Conservation (phyloP, 768 basidiomycete species). For the Porphyrellus cyaneotinctus region DNA sequence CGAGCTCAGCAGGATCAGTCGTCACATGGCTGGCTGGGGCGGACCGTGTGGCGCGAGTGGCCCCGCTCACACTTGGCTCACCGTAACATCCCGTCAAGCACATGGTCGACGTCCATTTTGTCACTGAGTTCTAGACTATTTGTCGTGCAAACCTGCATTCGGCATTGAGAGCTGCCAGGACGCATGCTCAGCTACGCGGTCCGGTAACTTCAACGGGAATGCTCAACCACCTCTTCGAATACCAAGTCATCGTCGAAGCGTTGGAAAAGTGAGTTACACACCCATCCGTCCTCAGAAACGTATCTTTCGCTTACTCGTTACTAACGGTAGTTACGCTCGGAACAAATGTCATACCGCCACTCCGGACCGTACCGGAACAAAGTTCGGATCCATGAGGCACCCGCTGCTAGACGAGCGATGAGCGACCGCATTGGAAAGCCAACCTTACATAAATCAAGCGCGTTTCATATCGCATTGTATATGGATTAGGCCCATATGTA, state of each 20-base stretch:
- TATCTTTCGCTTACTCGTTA: no score
- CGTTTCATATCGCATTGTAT: no score
- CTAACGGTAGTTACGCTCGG: background rate
- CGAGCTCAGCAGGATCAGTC: background rate
- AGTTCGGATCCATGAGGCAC: constrained; percentile 10
- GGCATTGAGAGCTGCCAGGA: background rate
- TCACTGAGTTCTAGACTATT: background rate
- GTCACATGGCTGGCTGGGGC: constrained; percentile 13
- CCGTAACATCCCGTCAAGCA: background rate
- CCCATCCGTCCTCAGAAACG: no score
- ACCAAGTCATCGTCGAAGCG: background rate
- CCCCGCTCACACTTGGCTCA: no score
- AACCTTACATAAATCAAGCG: constrained; percentile 29
- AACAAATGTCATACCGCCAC: constrained; percentile 1
- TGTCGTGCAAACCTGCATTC: background rate
- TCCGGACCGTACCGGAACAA: constrained; percentile 13
- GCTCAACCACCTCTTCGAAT: no score
- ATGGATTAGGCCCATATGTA: no score
- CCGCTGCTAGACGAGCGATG: constrained; percentile 12
- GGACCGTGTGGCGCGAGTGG: background rate
- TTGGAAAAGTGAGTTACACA: background rate
- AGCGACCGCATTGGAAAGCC: constrained; percentile 36
- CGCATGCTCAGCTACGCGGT: no score
- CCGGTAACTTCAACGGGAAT: background rate
- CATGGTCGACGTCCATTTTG: constrained; percentile 11